A percentile compares a stretch with the other conserved stretches of the same genome.
Conservation (phyloP, 441 rosid genomes). For the Codiaeum variegatum region DNA sequence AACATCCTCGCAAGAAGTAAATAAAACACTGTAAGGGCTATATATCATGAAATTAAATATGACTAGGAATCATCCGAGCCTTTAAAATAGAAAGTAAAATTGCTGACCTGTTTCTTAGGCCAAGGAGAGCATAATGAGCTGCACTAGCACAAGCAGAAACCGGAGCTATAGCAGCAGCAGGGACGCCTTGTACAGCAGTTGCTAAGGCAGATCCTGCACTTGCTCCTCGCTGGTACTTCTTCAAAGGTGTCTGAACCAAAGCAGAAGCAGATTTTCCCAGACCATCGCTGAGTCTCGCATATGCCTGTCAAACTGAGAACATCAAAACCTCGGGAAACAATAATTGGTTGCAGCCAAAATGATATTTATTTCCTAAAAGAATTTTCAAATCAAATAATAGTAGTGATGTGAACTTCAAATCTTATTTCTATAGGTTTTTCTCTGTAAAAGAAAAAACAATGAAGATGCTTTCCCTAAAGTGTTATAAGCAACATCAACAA, state of each 20-base stretch:
- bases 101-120: slow-evolving; percentile 83
- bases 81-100: background rate
- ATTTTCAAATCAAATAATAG: background rate
- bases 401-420: background rate
- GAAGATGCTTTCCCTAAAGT: background rate
- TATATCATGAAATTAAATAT: background rate
- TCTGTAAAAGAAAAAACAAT: background rate
- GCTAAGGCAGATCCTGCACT: slow-evolving; percentile 85
- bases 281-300: slow-evolving; percentile 79
- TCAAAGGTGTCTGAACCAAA: slow-evolving; percentile 74
- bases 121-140: slow-evolving; percentile 75
- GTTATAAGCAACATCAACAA: background rate
- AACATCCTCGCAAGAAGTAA: slow-evolving; percentile 21
- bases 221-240: slow-evolving; percentile 82
- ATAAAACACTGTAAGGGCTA: slow-evolving; percentile 9
- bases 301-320: slow-evolving; percentile 56
- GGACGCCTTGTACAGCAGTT: slow-evolving; percentile 76
- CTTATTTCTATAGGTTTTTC: background rate
- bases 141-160: slow-evolving; percentile 89
- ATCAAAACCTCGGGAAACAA: slow-evolving; percentile 13
- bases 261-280: slow-evolving; percentile 89
- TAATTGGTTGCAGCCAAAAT: background rate
- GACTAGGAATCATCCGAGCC: background rate
- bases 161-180: slow-evolving; percentile 93
- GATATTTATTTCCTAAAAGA: background rate